Conservation (phyloP, 192 early-diverging fungal genomes). For the Gamsiella multidivaricata region DNA sequence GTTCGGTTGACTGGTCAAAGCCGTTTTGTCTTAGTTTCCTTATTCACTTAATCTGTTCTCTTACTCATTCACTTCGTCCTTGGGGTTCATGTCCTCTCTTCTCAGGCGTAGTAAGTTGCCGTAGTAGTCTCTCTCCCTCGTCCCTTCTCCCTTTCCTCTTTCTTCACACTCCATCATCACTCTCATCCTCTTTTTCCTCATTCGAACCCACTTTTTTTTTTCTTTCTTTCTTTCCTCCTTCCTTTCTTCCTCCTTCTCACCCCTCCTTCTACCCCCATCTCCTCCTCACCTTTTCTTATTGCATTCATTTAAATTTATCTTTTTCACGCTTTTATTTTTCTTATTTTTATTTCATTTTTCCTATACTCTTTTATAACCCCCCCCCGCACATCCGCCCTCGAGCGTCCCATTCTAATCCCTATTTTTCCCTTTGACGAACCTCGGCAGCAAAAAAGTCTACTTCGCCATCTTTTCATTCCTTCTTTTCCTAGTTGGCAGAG, state of each 20-base stretch:
- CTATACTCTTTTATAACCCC: neutral
- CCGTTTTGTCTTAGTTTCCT: slow-evolving; percentile 12
- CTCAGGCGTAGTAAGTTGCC: too few relatives aligned
- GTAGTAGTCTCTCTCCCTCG: neutral
- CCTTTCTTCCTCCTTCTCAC: neutral
- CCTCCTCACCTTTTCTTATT: neutral
- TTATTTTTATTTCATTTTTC: neutral
- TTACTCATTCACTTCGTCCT: neutral
- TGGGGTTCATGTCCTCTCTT: neutral
- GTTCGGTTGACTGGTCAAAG: slow-evolving; percentile 10
- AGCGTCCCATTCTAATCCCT: neutral
- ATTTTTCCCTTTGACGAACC: neutral
- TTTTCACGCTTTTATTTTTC: neutral
- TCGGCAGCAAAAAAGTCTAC: neutral
- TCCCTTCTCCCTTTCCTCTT: neutral
- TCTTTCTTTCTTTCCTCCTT: slow-evolving; percentile 6
- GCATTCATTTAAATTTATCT: neutral
- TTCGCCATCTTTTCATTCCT: neutral
- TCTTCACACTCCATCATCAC: neutral
- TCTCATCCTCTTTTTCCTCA: neutral
- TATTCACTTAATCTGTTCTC: neutral
- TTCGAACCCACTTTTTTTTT: neutral
- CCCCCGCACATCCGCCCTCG: neutral
- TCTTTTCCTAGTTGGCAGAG: neutral
- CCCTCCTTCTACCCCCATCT: neutral